phyloP scores from a whole-genome alignment of 495 filamentous ascomycete genomes.

The Trichoderma parareesei region DNA sequence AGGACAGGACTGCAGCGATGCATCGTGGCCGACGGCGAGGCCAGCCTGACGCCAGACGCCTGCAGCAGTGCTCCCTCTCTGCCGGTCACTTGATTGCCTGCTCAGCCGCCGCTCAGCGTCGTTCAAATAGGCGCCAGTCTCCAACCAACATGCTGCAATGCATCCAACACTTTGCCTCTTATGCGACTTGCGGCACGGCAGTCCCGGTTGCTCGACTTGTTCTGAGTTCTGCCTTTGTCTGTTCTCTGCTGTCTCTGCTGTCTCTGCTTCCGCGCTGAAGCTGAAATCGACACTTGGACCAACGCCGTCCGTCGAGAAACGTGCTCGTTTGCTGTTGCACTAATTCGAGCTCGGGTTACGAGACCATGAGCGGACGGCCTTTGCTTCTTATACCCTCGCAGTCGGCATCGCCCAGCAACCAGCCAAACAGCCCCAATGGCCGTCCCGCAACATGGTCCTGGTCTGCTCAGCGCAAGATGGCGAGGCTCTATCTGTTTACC shows the following conservation, averaged over 20 bases:
- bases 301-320: background rate
- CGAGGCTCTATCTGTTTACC: constrained; percentile 38
- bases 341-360: too few relatives aligned
- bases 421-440: constrained; percentile 22
- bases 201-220: background rate
- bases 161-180: background rate
- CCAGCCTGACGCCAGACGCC: background rate
- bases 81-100: background rate
- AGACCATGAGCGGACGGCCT: background rate
- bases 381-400: background rate
- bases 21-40: background rate
- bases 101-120: background rate
- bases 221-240: too few relatives aligned
- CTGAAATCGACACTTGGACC: background rate
- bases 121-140: background rate
- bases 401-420: background rate
- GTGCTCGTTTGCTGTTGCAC: too few relatives aligned
- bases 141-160: background rate
- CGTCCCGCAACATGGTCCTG: constrained; percentile 39
- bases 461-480: constrained; percentile 33
- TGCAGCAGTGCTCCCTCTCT: background rate
- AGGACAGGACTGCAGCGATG: background rate
- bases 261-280: too few relatives aligned
- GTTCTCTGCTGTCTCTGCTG: too few relatives aligned
- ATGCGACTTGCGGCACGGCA: background rate